Conservation (phyloP, 2,329 filamentous ascomycete genomes). For the Trichoderma sp. region DNA sequence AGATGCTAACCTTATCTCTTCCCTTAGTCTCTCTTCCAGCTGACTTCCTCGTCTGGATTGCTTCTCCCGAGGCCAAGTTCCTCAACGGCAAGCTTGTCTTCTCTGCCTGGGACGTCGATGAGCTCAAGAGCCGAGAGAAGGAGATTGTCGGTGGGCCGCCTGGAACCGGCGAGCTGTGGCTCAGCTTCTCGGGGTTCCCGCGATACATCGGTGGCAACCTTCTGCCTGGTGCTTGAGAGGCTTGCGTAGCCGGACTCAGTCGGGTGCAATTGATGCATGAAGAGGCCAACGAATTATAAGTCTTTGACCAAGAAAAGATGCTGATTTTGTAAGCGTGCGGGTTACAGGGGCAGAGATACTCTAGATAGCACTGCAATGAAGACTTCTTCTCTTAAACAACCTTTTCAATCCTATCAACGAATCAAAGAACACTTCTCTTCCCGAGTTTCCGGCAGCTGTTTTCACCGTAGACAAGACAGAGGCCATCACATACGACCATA, state of each 20-base stretch:
- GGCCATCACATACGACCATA: too few species aligned
- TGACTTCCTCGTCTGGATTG: constrained; percentile 12
- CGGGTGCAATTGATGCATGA: too few species aligned
- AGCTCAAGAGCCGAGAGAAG: not conserved
- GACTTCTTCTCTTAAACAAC: too few species aligned
- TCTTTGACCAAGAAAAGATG: too few species aligned
- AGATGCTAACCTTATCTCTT: not conserved
- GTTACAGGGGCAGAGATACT: too few species aligned
- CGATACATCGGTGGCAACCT: constrained; percentile 1
- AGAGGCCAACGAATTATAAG: too few species aligned
- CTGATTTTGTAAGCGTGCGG: too few species aligned
- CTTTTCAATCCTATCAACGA: too few species aligned
- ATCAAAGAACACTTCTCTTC: too few species aligned
- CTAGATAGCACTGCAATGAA: too few species aligned
- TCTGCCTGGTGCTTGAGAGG: not conserved
- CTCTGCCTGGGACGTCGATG: not conserved
- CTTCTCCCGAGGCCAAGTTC: not conserved
- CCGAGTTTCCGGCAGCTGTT: too few species aligned
- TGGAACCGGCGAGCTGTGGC: not conserved
- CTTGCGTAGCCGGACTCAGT: not conserved
- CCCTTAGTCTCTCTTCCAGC: not conserved
- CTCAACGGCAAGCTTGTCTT: constrained; percentile 4
- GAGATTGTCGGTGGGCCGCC: not conserved
- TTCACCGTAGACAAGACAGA: too few species aligned
- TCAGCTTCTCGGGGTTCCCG: not conserved